A percentile compares a stretch with the other conserved stretches of the same genome.
These are phyloP conservation scores for Rubia peregrina DNA, from an alignment of 305 asterid species.

Conservation along the genomic window DNA sequence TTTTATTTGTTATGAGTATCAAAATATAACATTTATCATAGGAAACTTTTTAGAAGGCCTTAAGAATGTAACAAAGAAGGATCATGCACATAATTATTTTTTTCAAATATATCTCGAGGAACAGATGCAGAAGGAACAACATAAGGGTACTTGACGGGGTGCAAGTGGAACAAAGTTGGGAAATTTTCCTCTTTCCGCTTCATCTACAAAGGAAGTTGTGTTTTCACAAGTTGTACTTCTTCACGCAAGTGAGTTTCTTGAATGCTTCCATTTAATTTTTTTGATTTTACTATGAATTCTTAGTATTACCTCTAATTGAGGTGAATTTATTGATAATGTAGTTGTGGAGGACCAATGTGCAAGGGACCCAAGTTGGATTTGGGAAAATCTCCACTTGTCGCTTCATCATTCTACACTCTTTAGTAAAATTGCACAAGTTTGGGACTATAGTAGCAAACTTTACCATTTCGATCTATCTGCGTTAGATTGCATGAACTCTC, in stretches of 20 bases:
- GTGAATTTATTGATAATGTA: too few species aligned
- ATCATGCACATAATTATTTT: not conserved
- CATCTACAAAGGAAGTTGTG: too few species aligned
- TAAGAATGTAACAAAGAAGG: too few species aligned
- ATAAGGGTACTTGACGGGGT: not conserved
- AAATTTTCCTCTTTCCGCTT: too few species aligned
- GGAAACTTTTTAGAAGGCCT: not conserved
- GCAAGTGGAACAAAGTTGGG: not conserved
- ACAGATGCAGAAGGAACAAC: not conserved
- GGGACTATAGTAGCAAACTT: too few species aligned
- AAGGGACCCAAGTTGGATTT: not conserved
- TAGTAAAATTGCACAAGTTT: too few species aligned
- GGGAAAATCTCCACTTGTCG: not conserved
- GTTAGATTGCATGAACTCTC: not conserved
- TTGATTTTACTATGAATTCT: too few species aligned
- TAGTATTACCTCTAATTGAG: too few species aligned
- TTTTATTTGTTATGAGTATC: not conserved
- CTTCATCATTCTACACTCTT: too few species aligned
- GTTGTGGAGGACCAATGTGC: not conserved
- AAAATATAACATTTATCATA: not conserved
- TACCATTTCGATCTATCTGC: not conserved
- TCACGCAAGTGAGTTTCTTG: too few species aligned
- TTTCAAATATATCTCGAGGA: not conserved
- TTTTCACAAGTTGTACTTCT: too few species aligned
- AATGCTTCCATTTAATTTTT: too few species aligned